phyloP scores from a whole-genome alignment of 2,329 filamentous ascomycete species.

The Ceratocystis eucalypticola region DNA sequence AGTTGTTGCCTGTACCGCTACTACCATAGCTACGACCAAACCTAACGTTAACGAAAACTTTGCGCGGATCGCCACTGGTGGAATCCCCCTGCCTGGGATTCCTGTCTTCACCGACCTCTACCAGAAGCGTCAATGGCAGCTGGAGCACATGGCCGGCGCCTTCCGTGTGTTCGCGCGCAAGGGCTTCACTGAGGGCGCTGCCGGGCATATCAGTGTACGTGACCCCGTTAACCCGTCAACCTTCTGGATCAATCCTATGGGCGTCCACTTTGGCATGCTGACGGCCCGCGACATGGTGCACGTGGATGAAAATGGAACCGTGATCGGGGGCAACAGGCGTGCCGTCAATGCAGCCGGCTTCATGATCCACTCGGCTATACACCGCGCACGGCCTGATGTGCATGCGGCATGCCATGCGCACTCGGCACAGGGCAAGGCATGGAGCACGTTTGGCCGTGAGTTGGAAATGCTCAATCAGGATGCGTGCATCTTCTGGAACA shows the following conservation, averaged over 20 bases:
- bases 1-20: background rate
- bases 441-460: constrained; percentile 42
- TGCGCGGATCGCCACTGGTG: constrained; percentile 12
- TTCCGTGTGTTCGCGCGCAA: constrained; percentile 36
- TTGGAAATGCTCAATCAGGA: constrained; percentile 51
- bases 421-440: constrained; percentile 44
- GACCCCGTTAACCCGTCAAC: constrained; percentile 45
- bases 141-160: constrained; percentile 33
- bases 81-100: constrained; percentile 15
- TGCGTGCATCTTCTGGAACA: constrained; percentile 42
- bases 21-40: background rate
- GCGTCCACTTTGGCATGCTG: constrained; percentile 47
- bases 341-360: constrained; percentile 49
- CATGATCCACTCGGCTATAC: constrained; percentile 47
- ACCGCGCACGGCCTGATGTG: constrained; percentile 46
- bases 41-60: constrained; percentile 12
- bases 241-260: constrained; percentile 56
- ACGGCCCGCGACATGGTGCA: constrained; percentile 50
- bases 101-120: constrained; percentile 19
- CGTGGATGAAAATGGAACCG: constrained; percentile 44
- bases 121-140: constrained; percentile 26
- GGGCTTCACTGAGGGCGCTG: constrained; percentile 46
- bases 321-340: constrained; percentile 44
- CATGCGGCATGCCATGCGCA: constrained; percentile 50
- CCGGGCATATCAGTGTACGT: constrained; percentile 50